Conservation (phyloP, 2,329 filamentous ascomycete species). For the Podosphaera fusca region DNA sequence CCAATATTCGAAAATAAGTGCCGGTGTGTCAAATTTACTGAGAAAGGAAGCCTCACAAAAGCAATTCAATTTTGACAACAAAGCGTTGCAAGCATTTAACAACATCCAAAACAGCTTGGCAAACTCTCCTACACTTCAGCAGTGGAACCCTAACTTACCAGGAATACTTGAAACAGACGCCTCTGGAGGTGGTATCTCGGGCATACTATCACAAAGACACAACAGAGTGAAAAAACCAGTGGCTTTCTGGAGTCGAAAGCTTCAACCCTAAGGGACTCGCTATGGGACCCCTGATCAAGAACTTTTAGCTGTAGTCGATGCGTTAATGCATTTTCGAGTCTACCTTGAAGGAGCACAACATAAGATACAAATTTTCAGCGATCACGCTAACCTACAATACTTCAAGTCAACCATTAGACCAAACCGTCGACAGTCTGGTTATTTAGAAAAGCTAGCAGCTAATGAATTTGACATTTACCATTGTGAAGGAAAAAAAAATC, state of each 20-base stretch:
- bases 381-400: neutral
- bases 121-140: neutral
- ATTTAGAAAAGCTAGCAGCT: neutral
- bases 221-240: constrained; percentile 1
- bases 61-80: neutral
- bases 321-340: neutral
- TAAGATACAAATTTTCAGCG: neutral
- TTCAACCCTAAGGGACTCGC: neutral
- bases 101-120: neutral
- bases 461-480: neutral
- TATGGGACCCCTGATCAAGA: constrained; percentile 1
- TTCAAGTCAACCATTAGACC: neutral
- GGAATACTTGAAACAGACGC: constrained; percentile 1
- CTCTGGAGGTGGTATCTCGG: neutral
- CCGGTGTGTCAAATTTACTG: neutral
- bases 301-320: neutral
- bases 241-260: neutral
- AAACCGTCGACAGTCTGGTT: neutral
- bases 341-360: neutral
- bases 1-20: neutral
- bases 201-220: neutral
- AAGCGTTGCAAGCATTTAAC: neutral
- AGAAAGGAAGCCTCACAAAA: constrained; percentile 1
- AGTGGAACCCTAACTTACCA: neutral
- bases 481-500: neutral